phyloP scores from a whole-genome alignment of 129 eudicot genomes.

The sunflower (Helianthus annuus) region DNA sequence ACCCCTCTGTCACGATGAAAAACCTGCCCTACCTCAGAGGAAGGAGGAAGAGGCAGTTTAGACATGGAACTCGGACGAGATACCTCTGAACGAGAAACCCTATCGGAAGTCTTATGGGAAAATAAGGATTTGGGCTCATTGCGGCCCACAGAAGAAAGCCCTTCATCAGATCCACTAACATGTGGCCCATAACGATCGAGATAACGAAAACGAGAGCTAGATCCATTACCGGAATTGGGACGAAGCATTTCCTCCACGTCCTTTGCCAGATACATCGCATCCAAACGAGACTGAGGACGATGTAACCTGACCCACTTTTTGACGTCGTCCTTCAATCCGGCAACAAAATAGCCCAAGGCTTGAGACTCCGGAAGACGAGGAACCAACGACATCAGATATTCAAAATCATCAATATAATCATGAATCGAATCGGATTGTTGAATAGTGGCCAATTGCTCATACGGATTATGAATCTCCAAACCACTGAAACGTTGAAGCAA shows the following conservation, averaged over 20 bases:
- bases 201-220: too few relatives aligned
- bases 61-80: too few relatives aligned
- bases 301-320: neutral
- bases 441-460: neutral
- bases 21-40: too few relatives aligned
- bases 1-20: too few relatives aligned
- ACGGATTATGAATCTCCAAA: neutral
- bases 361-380: neutral
- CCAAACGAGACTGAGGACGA: neutral
- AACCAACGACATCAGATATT: neutral
- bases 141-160: too few relatives aligned
- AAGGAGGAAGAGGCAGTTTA: too few relatives aligned
- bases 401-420: neutral
- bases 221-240: too few relatives aligned
- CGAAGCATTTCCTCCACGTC: neutral
- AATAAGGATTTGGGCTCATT: too few relatives aligned
- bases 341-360: neutral
- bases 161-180: too few relatives aligned
- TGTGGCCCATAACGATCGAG: too few relatives aligned
- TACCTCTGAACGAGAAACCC: too few relatives aligned
- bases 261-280: neutral
- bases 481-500: neutral
- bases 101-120: too few relatives aligned
- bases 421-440: neutral
- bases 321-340: neutral